phyloP scores from a whole-genome alignment of 306 rosid genomes.

The Mimosa bimucronata region DNA sequence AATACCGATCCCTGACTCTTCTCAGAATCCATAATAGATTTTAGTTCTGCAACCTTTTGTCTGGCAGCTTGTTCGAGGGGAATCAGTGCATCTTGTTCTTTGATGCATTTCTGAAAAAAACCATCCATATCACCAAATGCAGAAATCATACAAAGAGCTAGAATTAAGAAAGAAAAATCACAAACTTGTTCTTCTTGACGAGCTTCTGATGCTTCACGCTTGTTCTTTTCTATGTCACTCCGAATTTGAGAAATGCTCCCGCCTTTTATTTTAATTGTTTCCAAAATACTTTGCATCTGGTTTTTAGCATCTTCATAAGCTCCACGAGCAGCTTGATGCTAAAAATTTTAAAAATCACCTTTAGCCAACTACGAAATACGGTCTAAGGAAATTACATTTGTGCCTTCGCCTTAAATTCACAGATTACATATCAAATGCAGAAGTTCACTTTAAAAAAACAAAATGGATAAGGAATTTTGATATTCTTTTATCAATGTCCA shows the following conservation, averaged over 20 bases:
- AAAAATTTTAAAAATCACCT: slow-evolving; percentile 32
- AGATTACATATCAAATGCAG: not conserved
- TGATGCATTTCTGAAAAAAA: slow-evolving; percentile 63
- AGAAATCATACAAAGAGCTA: not conserved
- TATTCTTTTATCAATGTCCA: slow-evolving; percentile 16
- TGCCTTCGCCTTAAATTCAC: slow-evolving; percentile 2
- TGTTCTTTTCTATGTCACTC: slow-evolving; percentile 65
- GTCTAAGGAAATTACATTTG: not conserved
- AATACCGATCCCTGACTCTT: slow-evolving; percentile 90
- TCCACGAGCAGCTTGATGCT: slow-evolving; percentile 85
- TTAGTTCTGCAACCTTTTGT: slow-evolving; percentile 94
- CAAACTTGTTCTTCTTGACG: slow-evolving; percentile 76
- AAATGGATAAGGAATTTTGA: not conserved
- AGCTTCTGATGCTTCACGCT: slow-evolving; percentile 67
- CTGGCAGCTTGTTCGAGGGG: slow-evolving; percentile 95
- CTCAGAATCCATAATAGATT: slow-evolving; percentile 84
- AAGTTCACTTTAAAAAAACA: not conserved
- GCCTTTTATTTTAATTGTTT: slow-evolving; percentile 57
- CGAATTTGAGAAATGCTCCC: slow-evolving; percentile 55
- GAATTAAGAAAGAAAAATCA: slow-evolving; percentile 24
- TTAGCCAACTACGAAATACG: slow-evolving; percentile 28
- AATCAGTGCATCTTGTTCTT: slow-evolving; percentile 77
- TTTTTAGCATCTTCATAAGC: slow-evolving; percentile 74
- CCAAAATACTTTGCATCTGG: slow-evolving; percentile 67
- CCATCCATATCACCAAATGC: slow-evolving; percentile 36